These are phyloP conservation scores for Candida sonorensis DNA, from an alignment of 805 yeast species.

Conservation along the genomic window DNA sequence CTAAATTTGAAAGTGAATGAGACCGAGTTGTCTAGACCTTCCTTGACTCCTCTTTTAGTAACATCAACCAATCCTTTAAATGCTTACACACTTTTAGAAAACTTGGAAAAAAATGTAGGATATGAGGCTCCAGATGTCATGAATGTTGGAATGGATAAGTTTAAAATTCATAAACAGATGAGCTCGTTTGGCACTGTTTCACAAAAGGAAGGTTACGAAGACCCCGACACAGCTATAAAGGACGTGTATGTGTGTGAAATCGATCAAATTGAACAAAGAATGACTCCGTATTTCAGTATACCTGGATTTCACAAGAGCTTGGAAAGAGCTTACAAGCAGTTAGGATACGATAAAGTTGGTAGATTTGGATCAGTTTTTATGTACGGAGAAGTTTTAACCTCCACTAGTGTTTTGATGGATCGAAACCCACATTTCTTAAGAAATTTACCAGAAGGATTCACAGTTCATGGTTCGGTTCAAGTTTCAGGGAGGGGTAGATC, in stretches of 20 bases:
- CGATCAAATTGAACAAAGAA: constrained; percentile 38
- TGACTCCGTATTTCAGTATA: constrained; percentile 72
- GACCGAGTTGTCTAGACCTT: constrained; percentile 45
- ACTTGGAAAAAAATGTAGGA: constrained; percentile 28
- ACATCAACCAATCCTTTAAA: constrained; percentile 32
- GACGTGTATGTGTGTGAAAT: constrained; percentile 41
- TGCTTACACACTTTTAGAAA: constrained; percentile 27
- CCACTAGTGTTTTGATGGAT: constrained; percentile 77
- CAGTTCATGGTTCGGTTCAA: constrained; percentile 73
- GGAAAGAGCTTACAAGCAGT: constrained; percentile 24
- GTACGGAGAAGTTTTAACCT: constrained; percentile 86
- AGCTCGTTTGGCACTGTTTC: constrained; percentile 19
- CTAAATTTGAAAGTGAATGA: constrained; percentile 68
- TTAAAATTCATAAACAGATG: constrained; percentile 38
- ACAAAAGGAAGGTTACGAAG: constrained; percentile 35
- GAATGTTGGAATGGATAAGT: constrained; percentile 49
- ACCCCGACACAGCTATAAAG: constrained; percentile 50
- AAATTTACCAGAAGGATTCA: constrained; percentile 62
- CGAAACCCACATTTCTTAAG: constrained; percentile 55
- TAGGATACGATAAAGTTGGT: constrained; percentile 22
- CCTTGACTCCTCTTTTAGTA: constrained; percentile 59
- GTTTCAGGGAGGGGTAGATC: constrained; percentile 92
- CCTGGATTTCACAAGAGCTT: constrained; percentile 44
- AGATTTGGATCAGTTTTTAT: constrained; percentile 57
- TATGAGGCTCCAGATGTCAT: constrained; percentile 35